Evolutionary conservation across 2,329 filamentous ascomycete species (phyloP).

Genomic region (Cryoendolithus antarcticus): DNA sequence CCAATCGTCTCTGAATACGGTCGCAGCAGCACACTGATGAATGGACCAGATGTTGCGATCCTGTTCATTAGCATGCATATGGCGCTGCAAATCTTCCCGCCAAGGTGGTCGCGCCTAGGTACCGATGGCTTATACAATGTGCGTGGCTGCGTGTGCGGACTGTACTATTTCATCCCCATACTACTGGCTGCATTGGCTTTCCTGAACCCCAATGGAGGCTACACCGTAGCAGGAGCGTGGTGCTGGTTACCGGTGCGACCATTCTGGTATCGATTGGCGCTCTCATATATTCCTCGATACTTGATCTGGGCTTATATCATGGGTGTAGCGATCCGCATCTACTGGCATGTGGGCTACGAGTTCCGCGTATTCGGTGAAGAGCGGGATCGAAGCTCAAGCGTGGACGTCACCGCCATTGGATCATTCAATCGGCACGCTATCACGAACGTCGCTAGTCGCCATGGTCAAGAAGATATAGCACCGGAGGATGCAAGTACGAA

Average conservation of each 20-base stretch:
- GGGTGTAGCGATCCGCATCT: constrained; percentile 55
- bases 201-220: constrained; percentile 41
- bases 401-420: constrained; percentile 2
- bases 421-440: constrained; percentile 2
- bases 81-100: constrained; percentile 57
- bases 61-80: constrained; percentile 64
- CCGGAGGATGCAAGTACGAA: constrained; percentile 12
- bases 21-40: neutral
- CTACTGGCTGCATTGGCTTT: constrained; percentile 52
- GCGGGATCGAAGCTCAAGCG: constrained; percentile 10
- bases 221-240: constrained; percentile 51
- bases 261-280: constrained; percentile 54
- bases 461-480: constrained; percentile 10
- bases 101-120: constrained; percentile 28
- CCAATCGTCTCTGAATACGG: neutral
- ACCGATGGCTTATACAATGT: constrained; percentile 58
- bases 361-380: constrained; percentile 28
- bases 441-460: neutral
- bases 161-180: constrained; percentile 40
- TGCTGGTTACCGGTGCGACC: constrained; percentile 58
- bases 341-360: constrained; percentile 47
- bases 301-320: constrained; percentile 54
- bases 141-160: constrained; percentile 38
- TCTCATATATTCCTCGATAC: constrained; percentile 65
- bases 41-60: constrained; percentile 50